Percentiles rank a stretch among this genome's conserved stretches.
phyloP scores from a whole-genome alignment of 306 rosid genomes.

The Vigna mungo region DNA sequence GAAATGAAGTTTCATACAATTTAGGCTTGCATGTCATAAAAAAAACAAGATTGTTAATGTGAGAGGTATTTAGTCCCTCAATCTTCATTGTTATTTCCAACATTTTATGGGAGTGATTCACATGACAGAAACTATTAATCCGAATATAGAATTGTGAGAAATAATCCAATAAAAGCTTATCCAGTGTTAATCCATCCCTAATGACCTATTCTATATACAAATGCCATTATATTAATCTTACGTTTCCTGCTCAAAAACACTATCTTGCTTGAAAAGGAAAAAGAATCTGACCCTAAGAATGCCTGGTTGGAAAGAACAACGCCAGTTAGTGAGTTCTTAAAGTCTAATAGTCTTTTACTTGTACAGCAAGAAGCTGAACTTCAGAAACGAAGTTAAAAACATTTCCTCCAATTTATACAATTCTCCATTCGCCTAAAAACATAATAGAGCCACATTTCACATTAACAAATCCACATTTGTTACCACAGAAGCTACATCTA shows the following conservation, averaged over 20 bases:
- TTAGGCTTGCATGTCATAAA: background rate
- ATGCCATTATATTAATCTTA: background rate
- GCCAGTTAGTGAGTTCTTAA: conserved; percentile 1
- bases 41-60: background rate
- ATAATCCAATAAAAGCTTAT: background rate
- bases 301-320: background rate
- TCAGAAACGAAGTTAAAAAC: background rate
- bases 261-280: background rate
- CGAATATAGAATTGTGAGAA: conserved; percentile 3
- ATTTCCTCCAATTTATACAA: background rate
- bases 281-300: background rate
- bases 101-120: background rate
- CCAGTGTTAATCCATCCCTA: background rate
- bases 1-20: background rate
- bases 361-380: conserved; percentile 1
- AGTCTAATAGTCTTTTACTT: background rate
- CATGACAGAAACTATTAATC: background rate
- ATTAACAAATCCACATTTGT: background rate
- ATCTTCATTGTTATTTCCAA: background rate
- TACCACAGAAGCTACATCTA: background rate
- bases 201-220: background rate
- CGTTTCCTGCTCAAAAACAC: background rate
- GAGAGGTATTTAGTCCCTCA: background rate
- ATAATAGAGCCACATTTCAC: background rate
- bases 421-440: background rate